These are phyloP conservation scores for Rubia tinctorum DNA, from an alignment of 305 asterid genomes.

Conservation along the genomic window DNA sequence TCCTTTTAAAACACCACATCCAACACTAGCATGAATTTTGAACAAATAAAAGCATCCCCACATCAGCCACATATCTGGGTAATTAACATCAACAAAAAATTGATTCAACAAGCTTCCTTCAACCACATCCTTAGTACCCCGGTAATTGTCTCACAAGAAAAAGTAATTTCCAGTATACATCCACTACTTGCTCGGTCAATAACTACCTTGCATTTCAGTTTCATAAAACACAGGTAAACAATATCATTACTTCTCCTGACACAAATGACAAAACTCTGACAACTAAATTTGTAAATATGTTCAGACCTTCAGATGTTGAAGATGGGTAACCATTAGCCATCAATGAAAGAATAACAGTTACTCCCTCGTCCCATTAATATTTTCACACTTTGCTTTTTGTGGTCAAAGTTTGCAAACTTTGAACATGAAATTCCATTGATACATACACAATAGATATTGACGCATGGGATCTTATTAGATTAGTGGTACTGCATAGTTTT, in stretches of 20 bases:
- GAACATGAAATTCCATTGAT: background rate
- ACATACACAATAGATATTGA: background rate
- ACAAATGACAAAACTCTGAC: background rate
- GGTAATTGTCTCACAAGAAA: conserved; percentile 4
- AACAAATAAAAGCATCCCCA: conserved; percentile 26
- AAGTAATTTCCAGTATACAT: background rate
- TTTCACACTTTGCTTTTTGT: background rate
- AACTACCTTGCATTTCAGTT: conserved; percentile 1
- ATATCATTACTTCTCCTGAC: background rate
- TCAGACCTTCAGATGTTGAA: background rate
- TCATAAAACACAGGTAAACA: background rate
- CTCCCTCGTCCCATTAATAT: background rate
- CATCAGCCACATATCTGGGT: conserved; percentile 15
- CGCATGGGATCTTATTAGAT: background rate
- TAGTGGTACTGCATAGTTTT: background rate
- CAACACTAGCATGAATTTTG: conserved; percentile 17
- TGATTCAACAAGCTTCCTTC: conserved; percentile 16
- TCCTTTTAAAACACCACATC: conserved; percentile 20
- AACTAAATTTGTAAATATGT: background rate
- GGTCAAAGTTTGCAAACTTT: background rate
- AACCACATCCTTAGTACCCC: conserved; percentile 10
- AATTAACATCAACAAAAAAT: conserved; percentile 17
- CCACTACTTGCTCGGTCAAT: conserved; percentile 11
- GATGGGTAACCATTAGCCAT: background rate
- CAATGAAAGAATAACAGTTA: background rate